phyloP scores from a whole-genome alignment of 257 asterid species.

The Fraxinus americana region DNA sequence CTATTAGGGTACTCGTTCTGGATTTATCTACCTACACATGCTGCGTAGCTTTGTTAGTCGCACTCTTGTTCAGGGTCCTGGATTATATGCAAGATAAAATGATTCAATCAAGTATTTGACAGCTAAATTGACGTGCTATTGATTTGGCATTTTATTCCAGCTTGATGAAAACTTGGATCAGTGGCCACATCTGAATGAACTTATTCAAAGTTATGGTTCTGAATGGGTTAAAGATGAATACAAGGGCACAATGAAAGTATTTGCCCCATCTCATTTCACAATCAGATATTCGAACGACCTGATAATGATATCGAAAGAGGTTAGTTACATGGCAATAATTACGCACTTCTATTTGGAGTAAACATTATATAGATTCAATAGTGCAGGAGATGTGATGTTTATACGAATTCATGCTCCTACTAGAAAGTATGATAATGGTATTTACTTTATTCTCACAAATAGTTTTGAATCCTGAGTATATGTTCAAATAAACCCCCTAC shows the following conservation, averaged over 20 bases:
- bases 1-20: constrained; percentile 4
- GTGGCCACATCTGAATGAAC: constrained; percentile 98
- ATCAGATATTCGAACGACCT: constrained; percentile 88
- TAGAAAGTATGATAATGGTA: constrained; percentile 15
- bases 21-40: constrained; percentile 4
- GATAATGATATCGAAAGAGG: constrained; percentile 96
- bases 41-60: constrained; percentile 20
- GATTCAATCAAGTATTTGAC: constrained; percentile 11
- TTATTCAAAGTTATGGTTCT: constrained; percentile 84
- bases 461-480: neutral
- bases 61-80: neutral
- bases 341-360: too few relatives aligned
- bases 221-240: constrained; percentile 88
- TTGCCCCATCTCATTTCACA: constrained; percentile 65
- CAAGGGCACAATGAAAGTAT: constrained; percentile 88
- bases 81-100: constrained; percentile 9
- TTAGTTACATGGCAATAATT: constrained; percentile 22
- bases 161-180: constrained; percentile 93
- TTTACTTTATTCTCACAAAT: neutral
- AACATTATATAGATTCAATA: too few relatives aligned
- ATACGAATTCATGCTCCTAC: constrained; percentile 18
- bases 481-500: constrained; percentile 1
- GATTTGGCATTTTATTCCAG: constrained; percentile 34
- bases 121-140: constrained; percentile 4
- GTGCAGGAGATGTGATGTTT: neutral